A percentile compares a stretch with the other conserved stretches of the same genome.
phyloP scores from a whole-genome alignment of 2,329 filamentous ascomycete species.

The Cercospora beticola region DNA sequence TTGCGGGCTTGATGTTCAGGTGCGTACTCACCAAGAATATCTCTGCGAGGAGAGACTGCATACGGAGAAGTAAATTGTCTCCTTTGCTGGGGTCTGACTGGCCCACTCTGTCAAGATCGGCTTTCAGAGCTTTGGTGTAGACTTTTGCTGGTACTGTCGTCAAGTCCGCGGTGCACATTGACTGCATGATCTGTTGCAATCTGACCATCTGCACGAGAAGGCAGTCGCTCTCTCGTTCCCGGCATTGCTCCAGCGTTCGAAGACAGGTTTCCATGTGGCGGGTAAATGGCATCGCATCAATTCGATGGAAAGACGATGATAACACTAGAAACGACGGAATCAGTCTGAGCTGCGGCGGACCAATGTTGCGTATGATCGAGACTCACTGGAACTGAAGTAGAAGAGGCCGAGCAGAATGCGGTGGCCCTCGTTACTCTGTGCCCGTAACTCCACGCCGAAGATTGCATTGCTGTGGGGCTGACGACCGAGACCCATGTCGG shows the following conservation, averaged over 20 bases:
- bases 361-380: not conserved
- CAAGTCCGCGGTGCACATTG: conserved; percentile 27
- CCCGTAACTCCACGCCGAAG: not conserved
- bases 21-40: conserved; percentile 22
- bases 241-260: conserved; percentile 23
- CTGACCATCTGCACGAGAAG: conserved; percentile 35
- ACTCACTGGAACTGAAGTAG: conserved; percentile 17
- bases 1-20: not conserved
- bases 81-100: conserved; percentile 19
- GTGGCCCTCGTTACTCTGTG: conserved; percentile 29
- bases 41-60: conserved; percentile 33
- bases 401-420: conserved; percentile 32
- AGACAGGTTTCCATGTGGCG: conserved; percentile 30
- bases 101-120: conserved; percentile 30
- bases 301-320: conserved; percentile 34
- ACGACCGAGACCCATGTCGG: conserved; percentile 34
- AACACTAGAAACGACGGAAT: conserved; percentile 20
- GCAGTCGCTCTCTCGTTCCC: conserved; percentile 32
- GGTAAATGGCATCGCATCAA: conserved; percentile 32
- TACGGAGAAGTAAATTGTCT: conserved; percentile 27
- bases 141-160: conserved; percentile 31
- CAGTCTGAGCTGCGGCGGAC: not conserved
- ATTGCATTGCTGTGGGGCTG: conserved; percentile 23
- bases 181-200: conserved; percentile 32
- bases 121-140: conserved; percentile 32